Evolutionary conservation across 2,329 filamentous ascomycete species (phyloP).

Genomic region (Fusarium nanum): DNA sequence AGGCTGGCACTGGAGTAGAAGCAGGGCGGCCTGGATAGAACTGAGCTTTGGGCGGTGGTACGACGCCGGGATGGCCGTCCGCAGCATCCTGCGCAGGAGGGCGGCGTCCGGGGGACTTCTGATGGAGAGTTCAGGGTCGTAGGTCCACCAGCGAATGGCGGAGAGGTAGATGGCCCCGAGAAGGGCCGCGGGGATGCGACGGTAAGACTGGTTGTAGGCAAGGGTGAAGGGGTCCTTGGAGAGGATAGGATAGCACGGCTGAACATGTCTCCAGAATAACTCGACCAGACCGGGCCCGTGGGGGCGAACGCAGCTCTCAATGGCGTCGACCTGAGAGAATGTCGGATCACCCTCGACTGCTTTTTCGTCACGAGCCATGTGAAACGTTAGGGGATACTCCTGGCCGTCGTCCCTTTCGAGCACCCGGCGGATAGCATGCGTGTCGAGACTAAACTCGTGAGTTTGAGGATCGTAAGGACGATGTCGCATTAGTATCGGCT

Average conservation of each 20-base stretch:
- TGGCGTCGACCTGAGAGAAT: constrained; percentile 52
- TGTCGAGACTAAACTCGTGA: constrained; percentile 61
- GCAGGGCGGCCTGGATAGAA: constrained; percentile 47
- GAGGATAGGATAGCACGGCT: constrained; percentile 64
- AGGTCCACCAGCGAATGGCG: constrained; percentile 66
- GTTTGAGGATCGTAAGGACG: constrained; percentile 64
- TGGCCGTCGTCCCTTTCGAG: constrained; percentile 59
- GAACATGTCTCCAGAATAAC: constrained; percentile 70
- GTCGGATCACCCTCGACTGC: constrained; percentile 45
- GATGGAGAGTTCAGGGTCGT: constrained; percentile 51
- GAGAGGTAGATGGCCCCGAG: constrained; percentile 67
- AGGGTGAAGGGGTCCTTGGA: constrained; percentile 66
- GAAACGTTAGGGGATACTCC: constrained; percentile 50
- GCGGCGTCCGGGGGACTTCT: constrained; percentile 43
- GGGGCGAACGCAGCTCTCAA: constrained; percentile 69
- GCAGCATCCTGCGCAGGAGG: constrained; percentile 42
- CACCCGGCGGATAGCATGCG: constrained; percentile 70
- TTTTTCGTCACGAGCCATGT: constrained; percentile 49
- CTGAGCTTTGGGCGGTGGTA: constrained; percentile 49
- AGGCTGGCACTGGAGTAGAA: constrained; percentile 47
- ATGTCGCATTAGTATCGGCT: constrained; percentile 50
- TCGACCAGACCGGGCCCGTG: constrained; percentile 70
- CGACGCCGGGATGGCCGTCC: constrained; percentile 44
- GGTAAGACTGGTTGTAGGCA: constrained; percentile 62
- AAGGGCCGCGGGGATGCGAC: constrained; percentile 63